Percentiles rank a stretch among this genome's conserved stretches.
phyloP scores from a whole-genome alignment of 495 filamentous ascomycete species.

The Cudoniella acicularis region DNA sequence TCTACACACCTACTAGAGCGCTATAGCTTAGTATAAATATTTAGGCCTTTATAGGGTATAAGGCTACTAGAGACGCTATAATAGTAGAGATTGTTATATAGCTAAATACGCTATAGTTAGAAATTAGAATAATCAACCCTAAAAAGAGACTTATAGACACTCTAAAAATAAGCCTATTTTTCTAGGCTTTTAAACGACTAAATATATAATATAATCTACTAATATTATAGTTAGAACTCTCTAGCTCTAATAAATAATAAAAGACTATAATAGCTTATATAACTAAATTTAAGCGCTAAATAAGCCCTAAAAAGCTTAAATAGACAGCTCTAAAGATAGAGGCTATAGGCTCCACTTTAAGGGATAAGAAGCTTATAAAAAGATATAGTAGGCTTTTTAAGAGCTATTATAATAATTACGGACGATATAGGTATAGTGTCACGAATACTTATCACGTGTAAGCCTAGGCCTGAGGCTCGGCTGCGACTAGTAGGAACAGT shows the following conservation, averaged over 20 bases:
- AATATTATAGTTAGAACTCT: neutral
- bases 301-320: neutral
- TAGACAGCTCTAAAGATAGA: neutral
- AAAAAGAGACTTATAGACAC: neutral
- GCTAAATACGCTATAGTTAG: neutral
- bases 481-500: no score
- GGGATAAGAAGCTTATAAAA: neutral
- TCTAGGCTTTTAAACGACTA: neutral
- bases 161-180: neutral
- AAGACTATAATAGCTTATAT: neutral
- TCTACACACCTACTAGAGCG: neutral
- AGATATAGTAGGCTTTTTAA: no score
- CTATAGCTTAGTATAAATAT: neutral
- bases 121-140: neutral
- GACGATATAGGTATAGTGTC: no score
- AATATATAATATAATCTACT: neutral
- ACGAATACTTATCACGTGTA: no score
- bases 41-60: neutral
- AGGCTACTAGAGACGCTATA: neutral
- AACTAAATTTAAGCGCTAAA: neutral
- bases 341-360: neutral
- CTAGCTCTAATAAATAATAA: neutral
- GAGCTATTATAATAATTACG: no score
- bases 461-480: no score
- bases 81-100: neutral